Base-by-base conservation (phyloP, 1,284 basidiomycete genomes). In the Moesziomyces sp. region DNA sequence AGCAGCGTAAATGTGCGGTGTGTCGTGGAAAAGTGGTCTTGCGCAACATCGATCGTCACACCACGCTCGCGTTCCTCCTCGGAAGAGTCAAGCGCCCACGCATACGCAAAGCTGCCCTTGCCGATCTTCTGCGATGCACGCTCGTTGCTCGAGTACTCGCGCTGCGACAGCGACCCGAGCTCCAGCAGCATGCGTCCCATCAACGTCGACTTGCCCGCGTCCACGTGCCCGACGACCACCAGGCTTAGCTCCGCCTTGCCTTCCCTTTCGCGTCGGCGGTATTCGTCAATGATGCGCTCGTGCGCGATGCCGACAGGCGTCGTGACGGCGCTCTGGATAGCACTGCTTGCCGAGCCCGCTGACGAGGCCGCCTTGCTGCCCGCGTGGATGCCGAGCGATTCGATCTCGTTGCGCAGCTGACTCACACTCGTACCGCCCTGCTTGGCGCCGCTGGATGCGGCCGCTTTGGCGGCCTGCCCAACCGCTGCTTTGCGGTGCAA, bases 171-270 rank as follows among this genome's bases (percentile, higher is more conserved):
- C 74, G 89, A 88, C 18, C 97, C 96, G 0, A 97, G 87, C 72
- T 98, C 97, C 82, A 97, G 95, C 46, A 99, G 84, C 68, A 99
- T 84, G 54, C 95, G 88, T 0, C 96, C 96, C 94, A 98, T 98
- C 46, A 99, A 85, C 0, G 96, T 99, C 11, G 95, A 97, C 85
- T 99, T 99, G 51, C 96, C 96, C 16, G 97, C 96, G 85, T 99
- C 96, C 65, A 99, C 96, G 81, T 99, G 96, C 24, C 96, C 95
- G 94, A 99, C 91, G 43, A 99, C 94, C 19, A 99, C 92, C 72
- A 99, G 86, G 82, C 91, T 96, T 48, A 98, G 86, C 38, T 87
- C 88, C 78, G 89, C 90, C 85, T 91, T 93, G 24, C 87, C 88
- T 30, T 87, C 87, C 67, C 88, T 86, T 19, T 87, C 87, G 50